A percentile compares a stretch with the other conserved stretches of the same genome.
phyloP scores from a whole-genome alignment of 257 asterid genomes.

The Jacaranda copaia region DNA sequence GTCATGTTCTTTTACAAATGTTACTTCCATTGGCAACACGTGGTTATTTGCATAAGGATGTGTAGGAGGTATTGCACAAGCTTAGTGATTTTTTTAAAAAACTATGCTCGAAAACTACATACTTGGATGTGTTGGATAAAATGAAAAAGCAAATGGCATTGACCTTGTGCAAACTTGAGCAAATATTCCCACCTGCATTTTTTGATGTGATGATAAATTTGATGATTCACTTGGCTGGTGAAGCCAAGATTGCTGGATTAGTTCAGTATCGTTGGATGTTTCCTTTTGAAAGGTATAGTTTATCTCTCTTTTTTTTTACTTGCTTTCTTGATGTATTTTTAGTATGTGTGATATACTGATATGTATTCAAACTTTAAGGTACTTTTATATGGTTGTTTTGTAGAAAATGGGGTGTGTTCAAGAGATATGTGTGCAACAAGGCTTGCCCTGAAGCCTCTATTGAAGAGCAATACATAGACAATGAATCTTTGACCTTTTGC shows the following conservation, averaged over 20 bases:
- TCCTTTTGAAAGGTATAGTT: background rate
- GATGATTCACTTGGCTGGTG: background rate
- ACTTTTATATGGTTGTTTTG: background rate
- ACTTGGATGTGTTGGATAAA: background rate
- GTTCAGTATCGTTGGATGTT: background rate
- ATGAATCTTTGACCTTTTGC: slow-evolving; percentile 21
- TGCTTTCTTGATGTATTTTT: background rate
- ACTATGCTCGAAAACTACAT: background rate
- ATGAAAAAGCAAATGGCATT: background rate
- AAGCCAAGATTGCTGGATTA: background rate
- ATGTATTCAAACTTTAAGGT: too few relatives aligned
- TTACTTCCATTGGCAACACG: background rate
- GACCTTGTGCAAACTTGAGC: background rate
- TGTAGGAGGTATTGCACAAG: background rate
- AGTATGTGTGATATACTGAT: too few relatives aligned
- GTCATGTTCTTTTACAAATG: background rate
- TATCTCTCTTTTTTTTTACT: too few relatives aligned
- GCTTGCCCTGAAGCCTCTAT: background rate
- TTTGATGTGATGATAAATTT: too few relatives aligned
- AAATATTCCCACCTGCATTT: too few relatives aligned
- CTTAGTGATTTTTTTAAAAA: background rate
- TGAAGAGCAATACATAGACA: background rate
- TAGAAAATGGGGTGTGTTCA: background rate
- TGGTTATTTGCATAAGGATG: background rate
- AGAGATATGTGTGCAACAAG: background rate